Conservation (phyloP, 2,329 filamentous ascomycete species). For the Exserohilum turcica region DNA sequence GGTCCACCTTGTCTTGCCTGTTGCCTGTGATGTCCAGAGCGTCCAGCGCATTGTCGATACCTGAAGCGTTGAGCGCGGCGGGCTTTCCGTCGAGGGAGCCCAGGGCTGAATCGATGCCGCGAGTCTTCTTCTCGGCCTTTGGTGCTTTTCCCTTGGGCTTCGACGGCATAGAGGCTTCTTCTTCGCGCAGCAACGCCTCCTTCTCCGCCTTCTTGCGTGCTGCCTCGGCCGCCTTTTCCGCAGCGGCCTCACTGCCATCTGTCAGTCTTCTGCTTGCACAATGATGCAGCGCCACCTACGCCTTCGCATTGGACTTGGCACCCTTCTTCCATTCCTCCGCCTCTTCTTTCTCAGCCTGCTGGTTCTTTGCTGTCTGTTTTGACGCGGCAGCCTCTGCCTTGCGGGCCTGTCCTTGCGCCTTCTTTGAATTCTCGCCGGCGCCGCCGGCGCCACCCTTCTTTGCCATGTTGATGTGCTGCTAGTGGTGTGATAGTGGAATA, state of each 20-base stretch:
- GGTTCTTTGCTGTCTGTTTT: conserved; percentile 74
- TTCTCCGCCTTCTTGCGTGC: conserved; percentile 91
- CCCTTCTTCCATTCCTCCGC: conserved; percentile 83
- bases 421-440: conserved; percentile 81
- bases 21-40: conserved; percentile 72
- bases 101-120: conserved; percentile 70
- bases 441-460: conserved; percentile 64
- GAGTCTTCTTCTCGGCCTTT: conserved; percentile 58
- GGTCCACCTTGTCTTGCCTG: conserved; percentile 75
- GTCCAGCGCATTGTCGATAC: conserved; percentile 93
- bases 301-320: conserved; percentile 82
- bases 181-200: conserved; percentile 79
- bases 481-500: not conserved
- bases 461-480: conserved; percentile 28
- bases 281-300: conserved; percentile 62
- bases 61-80: conserved; percentile 74
- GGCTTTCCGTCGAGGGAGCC: conserved; percentile 51
- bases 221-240: conserved; percentile 79
- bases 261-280: conserved; percentile 10
- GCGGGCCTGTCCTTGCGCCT: conserved; percentile 84
- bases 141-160: conserved; percentile 74
- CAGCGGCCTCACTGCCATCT: conserved; percentile 73
- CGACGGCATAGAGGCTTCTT: conserved; percentile 71
- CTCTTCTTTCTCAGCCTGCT: conserved; percentile 70
- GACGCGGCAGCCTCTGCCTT: conserved; percentile 86